These are phyloP conservation scores for Juglanconis sp. DNA, from an alignment of 2,329 filamentous ascomycete species.

Conservation along the genomic window DNA sequence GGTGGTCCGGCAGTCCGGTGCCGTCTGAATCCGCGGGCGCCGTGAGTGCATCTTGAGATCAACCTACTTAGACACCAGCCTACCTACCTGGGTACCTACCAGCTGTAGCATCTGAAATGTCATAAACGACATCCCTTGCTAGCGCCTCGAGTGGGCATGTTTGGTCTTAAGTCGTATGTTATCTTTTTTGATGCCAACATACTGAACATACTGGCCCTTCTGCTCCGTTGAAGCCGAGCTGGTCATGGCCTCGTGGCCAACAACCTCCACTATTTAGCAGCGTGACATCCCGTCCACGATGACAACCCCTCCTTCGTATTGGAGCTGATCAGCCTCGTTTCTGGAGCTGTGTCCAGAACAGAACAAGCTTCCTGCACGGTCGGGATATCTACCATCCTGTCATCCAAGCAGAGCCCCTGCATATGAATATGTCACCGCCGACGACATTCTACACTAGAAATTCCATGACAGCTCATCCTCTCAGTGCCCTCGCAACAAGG, in stretches of 20 bases:
- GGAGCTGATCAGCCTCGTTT: conserved; percentile 6
- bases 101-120: neutral
- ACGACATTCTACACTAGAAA: neutral
- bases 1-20: too few relatives aligned
- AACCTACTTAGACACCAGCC: too few relatives aligned
- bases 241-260: too few relatives aligned
- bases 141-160: neutral
- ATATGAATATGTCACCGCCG: neutral
- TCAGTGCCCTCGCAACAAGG: conserved; percentile 2
- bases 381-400: neutral
- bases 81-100: neutral
- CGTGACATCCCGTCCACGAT: neutral
- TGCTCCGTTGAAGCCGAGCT: neutral
- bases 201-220: too few relatives aligned
- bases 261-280: neutral
- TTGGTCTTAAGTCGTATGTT: neutral
- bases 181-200: neutral
- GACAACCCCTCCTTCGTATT: neutral
- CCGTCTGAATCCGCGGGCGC: too few relatives aligned
- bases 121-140: too few relatives aligned
- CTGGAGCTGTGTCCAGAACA: too few relatives aligned
- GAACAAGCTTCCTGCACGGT: too few relatives aligned
- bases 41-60: neutral
- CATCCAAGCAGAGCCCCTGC: neutral
- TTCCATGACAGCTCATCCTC: neutral